Base-by-base conservation (phyloP, 192 early-diverging fungal genomes). In the Diversispora epigaea region DNA sequence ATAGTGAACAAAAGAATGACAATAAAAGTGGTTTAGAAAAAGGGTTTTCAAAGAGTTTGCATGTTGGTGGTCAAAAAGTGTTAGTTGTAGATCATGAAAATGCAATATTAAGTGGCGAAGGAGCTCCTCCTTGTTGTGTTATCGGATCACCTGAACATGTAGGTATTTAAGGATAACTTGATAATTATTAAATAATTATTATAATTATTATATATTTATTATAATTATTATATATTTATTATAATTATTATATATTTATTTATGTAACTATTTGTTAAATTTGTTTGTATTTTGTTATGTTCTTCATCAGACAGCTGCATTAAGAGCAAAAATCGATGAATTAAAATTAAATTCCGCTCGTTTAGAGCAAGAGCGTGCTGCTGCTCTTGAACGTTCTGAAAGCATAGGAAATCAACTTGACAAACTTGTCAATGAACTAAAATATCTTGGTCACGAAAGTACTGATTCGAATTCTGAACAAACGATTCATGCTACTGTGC, bases 401-500 rank as follows among this genome's bases (percentile, higher is more conserved):
- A 45, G n/a, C 4, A 57, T 77, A 40, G 50, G 57, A 19, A 9
- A 63, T 41, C 68, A 77, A 57, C 49, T 77, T 11, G 76, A 77
- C 41, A 71, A 11, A 1, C 43, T 77, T 3, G 76, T 71, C 0
- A 17, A 11, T 4, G 76, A 77, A 61, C 40, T 62, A 41, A 62
- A 77, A 40, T 4, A 71, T 61, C 47, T 68, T n/a, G 67, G 58
- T 4, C 76, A 71, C 15, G 19, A n/a, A 47, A 45, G 39, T 60
- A 43, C 15, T 15, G 40, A n/a, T 54, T 12, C 5, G 8, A n/a
- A 57, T 25, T 63, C 66, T 7, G 67, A 77, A 64, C 68, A 77
- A 50, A 61, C 56, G 5, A 77, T 77, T 25, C 76, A 77, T 72
- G 76, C 76, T 4, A 77, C 76, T 17, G 70, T 77, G 5, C 76